A percentile compares a stretch with the other conserved stretches of the same genome.
Conservation (phyloP, 768 basidiomycete genomes). For the Lactarius hengduanensis region DNA sequence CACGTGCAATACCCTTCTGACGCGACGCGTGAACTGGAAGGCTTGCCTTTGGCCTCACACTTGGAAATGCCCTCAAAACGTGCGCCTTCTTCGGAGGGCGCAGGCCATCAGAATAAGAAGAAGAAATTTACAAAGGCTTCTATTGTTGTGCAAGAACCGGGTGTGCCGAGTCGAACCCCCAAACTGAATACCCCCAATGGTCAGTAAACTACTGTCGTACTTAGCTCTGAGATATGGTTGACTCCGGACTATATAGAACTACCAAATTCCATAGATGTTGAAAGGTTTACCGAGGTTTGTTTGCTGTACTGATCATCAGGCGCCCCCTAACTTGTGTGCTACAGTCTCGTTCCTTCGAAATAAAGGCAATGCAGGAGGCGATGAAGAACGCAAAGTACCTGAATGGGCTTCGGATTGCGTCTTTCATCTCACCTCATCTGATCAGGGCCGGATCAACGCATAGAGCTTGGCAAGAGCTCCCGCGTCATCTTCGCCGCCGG, state of each 20-base stretch:
- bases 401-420: neutral
- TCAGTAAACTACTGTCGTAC: slow-evolving; percentile 33
- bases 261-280: slow-evolving; percentile 78
- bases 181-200: slow-evolving; percentile 42
- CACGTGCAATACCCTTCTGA: slow-evolving; percentile 12
- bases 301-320: neutral
- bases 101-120: slow-evolving; percentile 63
- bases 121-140: slow-evolving; percentile 54
- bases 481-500: slow-evolving; percentile 84
- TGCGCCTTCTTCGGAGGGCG: slow-evolving; percentile 34
- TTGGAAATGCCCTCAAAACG: slow-evolving; percentile 44
- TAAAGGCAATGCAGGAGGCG: slow-evolving; percentile 82
- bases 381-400: slow-evolving; percentile 75
- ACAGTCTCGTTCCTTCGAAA: slow-evolving; percentile 86
- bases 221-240: neutral
- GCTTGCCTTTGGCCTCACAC: neutral
- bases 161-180: slow-evolving; percentile 43
- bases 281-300: slow-evolving; percentile 80
- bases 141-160: slow-evolving; percentile 58
- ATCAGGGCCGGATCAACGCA: slow-evolving; percentile 67
- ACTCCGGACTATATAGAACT: slow-evolving; percentile 47
- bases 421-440: neutral
- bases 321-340: slow-evolving; percentile 7
- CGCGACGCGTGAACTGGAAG: slow-evolving; percentile 1
- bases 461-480: slow-evolving; percentile 89